These are phyloP conservation scores for Dipteronia sinensis DNA, from an alignment of 345 rosid species.

Conservation along the genomic window DNA sequence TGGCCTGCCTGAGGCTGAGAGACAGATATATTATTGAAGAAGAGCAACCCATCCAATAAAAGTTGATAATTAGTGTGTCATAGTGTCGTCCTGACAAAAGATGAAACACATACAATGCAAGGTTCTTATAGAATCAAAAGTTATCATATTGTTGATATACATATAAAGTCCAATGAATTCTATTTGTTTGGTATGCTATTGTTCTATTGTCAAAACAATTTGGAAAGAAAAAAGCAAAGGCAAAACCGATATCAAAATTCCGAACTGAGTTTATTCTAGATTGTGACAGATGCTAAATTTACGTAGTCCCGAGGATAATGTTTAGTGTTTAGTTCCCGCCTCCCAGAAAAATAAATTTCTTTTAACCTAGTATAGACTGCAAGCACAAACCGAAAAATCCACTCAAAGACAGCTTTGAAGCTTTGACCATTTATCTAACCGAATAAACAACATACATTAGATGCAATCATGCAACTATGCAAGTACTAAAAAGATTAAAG, in stretches of 20 bases:
- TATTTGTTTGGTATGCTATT: neutral
- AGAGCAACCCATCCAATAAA: neutral
- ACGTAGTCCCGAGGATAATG: too few relatives aligned
- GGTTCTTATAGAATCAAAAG: neutral
- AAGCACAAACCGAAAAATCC: neutral
- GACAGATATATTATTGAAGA: neutral
- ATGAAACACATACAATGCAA: neutral
- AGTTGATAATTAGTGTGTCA: neutral
- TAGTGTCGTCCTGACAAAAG: neutral
- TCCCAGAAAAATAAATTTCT: neutral
- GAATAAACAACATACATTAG: neutral
- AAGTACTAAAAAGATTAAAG: constrained; percentile 5
- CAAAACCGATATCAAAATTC: neutral
- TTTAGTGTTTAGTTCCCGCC: neutral
- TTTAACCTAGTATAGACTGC: neutral
- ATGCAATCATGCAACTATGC: neutral
- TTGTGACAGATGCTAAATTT: too few relatives aligned
- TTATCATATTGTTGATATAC: neutral
- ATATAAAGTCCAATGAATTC: neutral
- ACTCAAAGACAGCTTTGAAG: neutral
- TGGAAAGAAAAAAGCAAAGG: neutral
- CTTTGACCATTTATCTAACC: neutral
- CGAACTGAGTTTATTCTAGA: neutral
- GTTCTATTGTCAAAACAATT: too few relatives aligned
- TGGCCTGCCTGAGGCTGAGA: neutral